These are phyloP conservation scores for Thuidium tamariscinum DNA, from an alignment of 225 moss, liverwort and hornwort species.

Conservation along the genomic window DNA sequence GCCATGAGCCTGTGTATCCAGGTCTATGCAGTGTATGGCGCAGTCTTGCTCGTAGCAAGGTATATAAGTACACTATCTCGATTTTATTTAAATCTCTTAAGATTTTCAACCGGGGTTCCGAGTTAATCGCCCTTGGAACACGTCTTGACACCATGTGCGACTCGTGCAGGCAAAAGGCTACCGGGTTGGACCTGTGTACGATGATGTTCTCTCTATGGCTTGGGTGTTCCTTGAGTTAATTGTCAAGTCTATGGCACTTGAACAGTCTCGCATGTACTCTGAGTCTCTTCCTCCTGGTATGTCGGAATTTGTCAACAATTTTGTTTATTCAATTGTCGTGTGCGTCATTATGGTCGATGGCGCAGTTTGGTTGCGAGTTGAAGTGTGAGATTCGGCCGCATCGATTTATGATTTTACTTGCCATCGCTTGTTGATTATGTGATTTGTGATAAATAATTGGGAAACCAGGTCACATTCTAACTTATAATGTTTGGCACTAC, in stretches of 20 bases:
- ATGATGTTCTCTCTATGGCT: constrained; percentile 93
- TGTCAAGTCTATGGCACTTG: constrained; percentile 96
- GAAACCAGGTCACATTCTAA: not conserved
- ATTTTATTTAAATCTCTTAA: not conserved
- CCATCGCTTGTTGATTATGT: not conserved
- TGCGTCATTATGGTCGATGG: not conserved
- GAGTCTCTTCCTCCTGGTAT: constrained; percentile 77
- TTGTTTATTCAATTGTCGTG: not conserved
- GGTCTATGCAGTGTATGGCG: constrained; percentile 98
- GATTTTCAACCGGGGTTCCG: not conserved
- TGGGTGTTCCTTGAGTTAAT: constrained; percentile 98
- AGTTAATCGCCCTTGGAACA: not conserved
- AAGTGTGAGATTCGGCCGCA: not conserved
- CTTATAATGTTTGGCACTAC: not conserved
- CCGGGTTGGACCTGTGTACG: constrained; percentile 94
- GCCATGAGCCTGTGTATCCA: constrained; percentile 88
- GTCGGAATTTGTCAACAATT: not conserved
- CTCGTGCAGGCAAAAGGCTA: constrained; percentile 84
- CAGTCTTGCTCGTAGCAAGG: constrained; percentile 97
- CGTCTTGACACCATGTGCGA: not conserved
- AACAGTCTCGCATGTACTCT: constrained; percentile 75
- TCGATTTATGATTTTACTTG: not conserved
- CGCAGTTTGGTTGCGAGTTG: not conserved
- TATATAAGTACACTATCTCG: not conserved
- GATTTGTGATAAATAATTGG: not conserved